These are phyloP conservation scores for Cryptococcus sp. DNA, from an alignment of 1,284 basidiomycete species.

Conservation along the genomic window DNA sequence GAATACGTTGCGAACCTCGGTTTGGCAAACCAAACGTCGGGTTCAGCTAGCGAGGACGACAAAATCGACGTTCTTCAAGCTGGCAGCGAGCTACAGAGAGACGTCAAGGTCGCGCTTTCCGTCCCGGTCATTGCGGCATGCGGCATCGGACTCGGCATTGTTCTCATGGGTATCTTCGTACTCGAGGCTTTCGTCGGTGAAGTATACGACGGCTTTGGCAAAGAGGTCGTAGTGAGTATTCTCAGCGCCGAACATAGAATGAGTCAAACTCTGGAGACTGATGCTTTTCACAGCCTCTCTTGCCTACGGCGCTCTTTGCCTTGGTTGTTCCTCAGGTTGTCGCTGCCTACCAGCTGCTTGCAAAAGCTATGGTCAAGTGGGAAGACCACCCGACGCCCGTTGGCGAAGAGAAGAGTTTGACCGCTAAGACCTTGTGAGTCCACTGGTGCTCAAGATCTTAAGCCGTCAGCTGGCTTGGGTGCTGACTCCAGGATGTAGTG, in stretches of 20 bases:
- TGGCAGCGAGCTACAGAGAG: constrained; percentile 60
- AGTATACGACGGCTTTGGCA: constrained; percentile 82
- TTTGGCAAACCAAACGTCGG: constrained; percentile 37
- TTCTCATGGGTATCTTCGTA: constrained; percentile 78
- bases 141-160: constrained; percentile 66
- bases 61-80: constrained; percentile 34
- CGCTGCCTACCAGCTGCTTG: constrained; percentile 71
- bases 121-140: constrained; percentile 79
- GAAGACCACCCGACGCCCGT: constrained; percentile 86
- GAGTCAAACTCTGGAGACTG: not conserved
- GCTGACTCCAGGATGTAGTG: constrained; percentile 38
- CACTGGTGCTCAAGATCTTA: not conserved
- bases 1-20: constrained; percentile 60
- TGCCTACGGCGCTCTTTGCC: constrained; percentile 82
- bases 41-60: constrained; percentile 16
- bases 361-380: constrained; percentile 75
- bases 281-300: constrained; percentile 61
- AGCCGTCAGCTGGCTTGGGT: not conserved
- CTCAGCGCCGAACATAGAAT: not conserved
- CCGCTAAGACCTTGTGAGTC: constrained; percentile 78
- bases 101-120: constrained; percentile 71
- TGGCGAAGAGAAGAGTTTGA: constrained; percentile 74
- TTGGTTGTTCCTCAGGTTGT: constrained; percentile 81
- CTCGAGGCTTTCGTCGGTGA: constrained; percentile 84
- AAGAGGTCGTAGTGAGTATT: constrained; percentile 68